These are phyloP conservation scores for Beauveria asiatica DNA, from an alignment of 2,329 filamentous ascomycete species.

Conservation along the genomic window DNA sequence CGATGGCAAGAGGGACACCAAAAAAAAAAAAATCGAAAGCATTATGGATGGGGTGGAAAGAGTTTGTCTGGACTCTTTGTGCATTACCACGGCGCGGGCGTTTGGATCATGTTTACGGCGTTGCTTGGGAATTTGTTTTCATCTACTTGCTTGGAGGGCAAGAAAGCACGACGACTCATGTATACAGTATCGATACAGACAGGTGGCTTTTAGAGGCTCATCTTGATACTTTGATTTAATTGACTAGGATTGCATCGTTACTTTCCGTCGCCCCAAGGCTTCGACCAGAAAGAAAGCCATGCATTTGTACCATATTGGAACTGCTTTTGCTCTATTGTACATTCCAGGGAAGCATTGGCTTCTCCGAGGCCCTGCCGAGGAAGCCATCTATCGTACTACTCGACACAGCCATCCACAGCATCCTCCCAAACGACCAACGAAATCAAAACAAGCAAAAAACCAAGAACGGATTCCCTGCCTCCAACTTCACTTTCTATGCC, in stretches of 20 bases:
- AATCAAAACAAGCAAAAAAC: not conserved
- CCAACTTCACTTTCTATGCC: conserved; percentile 8
- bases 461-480: not conserved
- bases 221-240: not conserved
- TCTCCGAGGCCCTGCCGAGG: not conserved
- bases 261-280: not conserved
- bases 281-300: not conserved
- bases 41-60: not conserved
- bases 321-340: not conserved
- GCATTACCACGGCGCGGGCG: conserved; percentile 7
- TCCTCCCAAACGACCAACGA: not conserved
- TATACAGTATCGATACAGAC: not conserved
- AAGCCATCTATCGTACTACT: not conserved
- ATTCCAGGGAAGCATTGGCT: not conserved
- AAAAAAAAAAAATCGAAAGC: not conserved
- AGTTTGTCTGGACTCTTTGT: not conserved
- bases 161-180: not conserved
- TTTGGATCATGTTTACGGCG: conserved; percentile 5
- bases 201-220: not conserved
- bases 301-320: not conserved
- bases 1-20: too few relatives aligned
- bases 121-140: not conserved
- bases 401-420: not conserved
- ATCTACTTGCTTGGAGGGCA: not conserved
- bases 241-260: not conserved